A percentile compares a stretch with the other conserved stretches of the same genome.
phyloP scores from a whole-genome alignment of 1,139 yeast species.

The Yamadazyma buinensis region DNA sequence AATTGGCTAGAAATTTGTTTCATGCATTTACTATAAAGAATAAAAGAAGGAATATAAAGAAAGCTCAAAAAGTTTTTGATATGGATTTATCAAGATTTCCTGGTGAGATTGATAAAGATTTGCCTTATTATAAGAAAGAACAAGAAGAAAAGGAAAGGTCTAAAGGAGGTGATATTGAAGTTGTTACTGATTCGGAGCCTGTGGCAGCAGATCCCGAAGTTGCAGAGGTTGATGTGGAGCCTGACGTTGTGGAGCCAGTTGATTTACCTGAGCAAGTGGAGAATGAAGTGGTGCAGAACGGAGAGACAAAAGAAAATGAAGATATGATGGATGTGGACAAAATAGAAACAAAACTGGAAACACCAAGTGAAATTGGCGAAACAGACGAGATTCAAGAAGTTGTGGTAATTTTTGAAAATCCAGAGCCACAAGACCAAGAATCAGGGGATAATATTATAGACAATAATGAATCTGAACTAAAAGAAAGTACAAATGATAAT shows the following conservation, averaged over 20 bases:
- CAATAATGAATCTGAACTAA: background rate
- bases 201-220: background rate
- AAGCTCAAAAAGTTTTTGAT: conserved; percentile 13
- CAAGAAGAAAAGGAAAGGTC: conserved; percentile 1
- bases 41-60: conserved; percentile 30
- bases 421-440: background rate
- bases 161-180: conserved; percentile 1
- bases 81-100: conserved; percentile 23
- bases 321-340: background rate
- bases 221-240: background rate
- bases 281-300: background rate
- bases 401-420: conserved; percentile 8
- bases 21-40: conserved; percentile 26
- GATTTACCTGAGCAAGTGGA: no score
- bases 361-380: background rate
- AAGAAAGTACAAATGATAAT: background rate
- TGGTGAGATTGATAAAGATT: conserved; percentile 35
- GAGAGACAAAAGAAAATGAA: background rate
- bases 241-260: background rate
- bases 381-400: conserved; percentile 4
- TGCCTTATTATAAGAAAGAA: conserved; percentile 32
- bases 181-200: background rate
- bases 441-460: background rate
- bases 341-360: background rate
- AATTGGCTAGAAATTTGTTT: conserved; percentile 33